A percentile compares a stretch with the other conserved stretches of the same genome.
phyloP scores from a whole-genome alignment of 768 basidiomycete genomes.

The Pleurotus sapidus region DNA sequence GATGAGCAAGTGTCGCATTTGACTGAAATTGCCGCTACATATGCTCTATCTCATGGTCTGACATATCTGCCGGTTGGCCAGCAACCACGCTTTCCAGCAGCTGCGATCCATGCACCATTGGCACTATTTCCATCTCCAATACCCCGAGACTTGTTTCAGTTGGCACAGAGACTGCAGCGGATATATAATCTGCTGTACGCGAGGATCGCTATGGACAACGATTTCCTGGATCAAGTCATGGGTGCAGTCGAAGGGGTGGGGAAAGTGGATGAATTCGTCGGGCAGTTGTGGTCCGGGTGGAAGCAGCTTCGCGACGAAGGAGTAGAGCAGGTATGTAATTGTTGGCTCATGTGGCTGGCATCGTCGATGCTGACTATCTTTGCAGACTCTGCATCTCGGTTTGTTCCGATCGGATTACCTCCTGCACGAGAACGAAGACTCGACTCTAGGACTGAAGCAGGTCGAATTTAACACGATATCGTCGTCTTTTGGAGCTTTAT shows the following conservation, averaged over 20 bases:
- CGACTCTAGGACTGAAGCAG: slow-evolving; percentile 66
- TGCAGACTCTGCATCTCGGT: slow-evolving; percentile 80
- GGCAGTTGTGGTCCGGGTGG: slow-evolving; percentile 86
- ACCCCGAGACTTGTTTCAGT: slow-evolving; percentile 66
- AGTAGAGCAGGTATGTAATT: slow-evolving; percentile 34
- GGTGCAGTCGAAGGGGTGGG: slow-evolving; percentile 75
- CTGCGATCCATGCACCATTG: slow-evolving; percentile 89
- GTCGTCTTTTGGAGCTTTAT: slow-evolving; percentile 82
- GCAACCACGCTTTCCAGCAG: slow-evolving; percentile 34
- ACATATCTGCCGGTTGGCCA: slow-evolving; percentile 68
- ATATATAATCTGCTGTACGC: slow-evolving; percentile 87
- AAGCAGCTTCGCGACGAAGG: slow-evolving; percentile 68
- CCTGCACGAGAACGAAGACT: slow-evolving; percentile 51
- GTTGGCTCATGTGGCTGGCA: background rate
- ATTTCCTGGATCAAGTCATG: slow-evolving; percentile 83
- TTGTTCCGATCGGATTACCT: slow-evolving; percentile 95
- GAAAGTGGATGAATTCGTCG: slow-evolving; percentile 83
- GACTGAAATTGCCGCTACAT: slow-evolving; percentile 68
- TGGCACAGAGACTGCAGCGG: slow-evolving; percentile 65
- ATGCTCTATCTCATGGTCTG: slow-evolving; percentile 82
- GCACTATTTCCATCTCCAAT: slow-evolving; percentile 87
- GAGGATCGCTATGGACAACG: slow-evolving; percentile 71
- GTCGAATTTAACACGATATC: slow-evolving; percentile 99
- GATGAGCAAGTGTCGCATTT: slow-evolving; percentile 57
- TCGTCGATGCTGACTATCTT: background rate